Evolutionary conservation across 306 rosid species (phyloP), one percentile per base, ranked within the genome.

Genomic region (Dalbergia cochinchinensis): DNA sequence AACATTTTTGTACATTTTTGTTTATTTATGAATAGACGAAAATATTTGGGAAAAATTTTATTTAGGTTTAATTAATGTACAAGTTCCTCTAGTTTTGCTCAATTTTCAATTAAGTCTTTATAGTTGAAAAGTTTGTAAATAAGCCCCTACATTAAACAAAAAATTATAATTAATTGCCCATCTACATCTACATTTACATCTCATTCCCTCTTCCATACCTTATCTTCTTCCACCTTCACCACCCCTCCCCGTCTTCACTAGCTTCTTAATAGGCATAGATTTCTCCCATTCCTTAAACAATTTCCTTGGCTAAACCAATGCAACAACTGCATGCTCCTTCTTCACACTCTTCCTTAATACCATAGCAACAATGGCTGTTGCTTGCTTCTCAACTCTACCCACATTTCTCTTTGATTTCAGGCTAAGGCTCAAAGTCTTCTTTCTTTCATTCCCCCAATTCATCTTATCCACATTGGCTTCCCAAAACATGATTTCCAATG

Each of bases 401-500:
- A 1, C 60, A 6, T 1, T 54, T n/a, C 60, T 54, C 60, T 54
- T 54, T 18, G 60, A 54, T 54, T 54, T 54, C 3, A 20, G 60
- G 60, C 19, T 89, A 1, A 88, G 59, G 51, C 90, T 92, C 82
- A 69, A 11, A 35, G 88, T 86, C 48, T 78, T 87, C 26, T 92
- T 83, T 73, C 90, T 86, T 71, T 87, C 89, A 15, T 72, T 86
- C 13, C 55, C 72, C 55, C 4, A n/a, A n/a, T n/a, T n/a, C 60
- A 26, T 31, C 33, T 92, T 93, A 42, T 80, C 87, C 37, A 85
- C 83, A 3, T 91, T 97, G 88, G 89, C 65, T 91, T 91, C 90
- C 94, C 87, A 64, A 87, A 88, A 74, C 97, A 93, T 3, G 99
- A 95, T 55, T 93, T 90, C 69, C 97, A 78, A 65, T 97, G 98